Evolutionary conservation across 2,329 filamentous ascomycete species (phyloP).

Genomic region (Ceratocystiopsis brevicomis): DNA sequence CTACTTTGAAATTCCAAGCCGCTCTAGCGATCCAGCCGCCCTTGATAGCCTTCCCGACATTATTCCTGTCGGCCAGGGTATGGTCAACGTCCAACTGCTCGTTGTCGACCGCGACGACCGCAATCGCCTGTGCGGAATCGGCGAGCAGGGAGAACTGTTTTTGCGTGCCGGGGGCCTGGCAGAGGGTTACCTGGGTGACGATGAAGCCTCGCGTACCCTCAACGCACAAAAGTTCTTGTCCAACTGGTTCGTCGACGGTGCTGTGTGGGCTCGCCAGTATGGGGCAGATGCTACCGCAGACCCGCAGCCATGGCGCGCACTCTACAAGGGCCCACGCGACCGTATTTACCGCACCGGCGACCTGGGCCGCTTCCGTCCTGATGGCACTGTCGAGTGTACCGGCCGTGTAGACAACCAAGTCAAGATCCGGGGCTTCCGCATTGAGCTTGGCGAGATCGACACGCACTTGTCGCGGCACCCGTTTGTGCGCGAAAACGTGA

Average conservation of each 20-base stretch:
- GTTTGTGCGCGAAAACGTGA: slow-evolving; percentile 68
- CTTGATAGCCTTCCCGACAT: slow-evolving; percentile 39
- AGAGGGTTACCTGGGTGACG: slow-evolving; percentile 36
- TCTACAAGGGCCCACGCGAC: slow-evolving; percentile 68
- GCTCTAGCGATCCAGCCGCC: slow-evolving; percentile 35
- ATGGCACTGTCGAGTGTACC: slow-evolving; percentile 52
- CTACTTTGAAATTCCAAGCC: slow-evolving; percentile 60
- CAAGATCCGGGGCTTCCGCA: slow-evolving; percentile 90
- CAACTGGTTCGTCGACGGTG: slow-evolving; percentile 72
- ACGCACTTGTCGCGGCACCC: slow-evolving; percentile 55
- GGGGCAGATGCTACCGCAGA: no score
- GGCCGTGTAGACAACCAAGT: slow-evolving; percentile 64
- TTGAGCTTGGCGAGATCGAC: slow-evolving; percentile 89
- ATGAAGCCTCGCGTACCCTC: slow-evolving; percentile 27
- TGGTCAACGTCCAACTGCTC: slow-evolving; percentile 74
- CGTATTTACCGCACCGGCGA: slow-evolving; percentile 78
- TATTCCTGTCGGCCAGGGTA: slow-evolving; percentile 69
- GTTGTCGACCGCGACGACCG: slow-evolving; percentile 54
- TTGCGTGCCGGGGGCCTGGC: slow-evolving; percentile 68
- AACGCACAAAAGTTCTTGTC: slow-evolving; percentile 46
- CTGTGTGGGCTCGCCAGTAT: slow-evolving; percentile 28
- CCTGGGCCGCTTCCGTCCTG: slow-evolving; percentile 51
- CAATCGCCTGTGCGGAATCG: slow-evolving; percentile 54
- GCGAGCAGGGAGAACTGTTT: slow-evolving; percentile 71
- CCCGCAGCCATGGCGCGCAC: slow-evolving; percentile 54